Evolutionary conservation across 495 filamentous ascomycete genomes (phyloP).

Genomic region (Neurospora sp.): DNA sequence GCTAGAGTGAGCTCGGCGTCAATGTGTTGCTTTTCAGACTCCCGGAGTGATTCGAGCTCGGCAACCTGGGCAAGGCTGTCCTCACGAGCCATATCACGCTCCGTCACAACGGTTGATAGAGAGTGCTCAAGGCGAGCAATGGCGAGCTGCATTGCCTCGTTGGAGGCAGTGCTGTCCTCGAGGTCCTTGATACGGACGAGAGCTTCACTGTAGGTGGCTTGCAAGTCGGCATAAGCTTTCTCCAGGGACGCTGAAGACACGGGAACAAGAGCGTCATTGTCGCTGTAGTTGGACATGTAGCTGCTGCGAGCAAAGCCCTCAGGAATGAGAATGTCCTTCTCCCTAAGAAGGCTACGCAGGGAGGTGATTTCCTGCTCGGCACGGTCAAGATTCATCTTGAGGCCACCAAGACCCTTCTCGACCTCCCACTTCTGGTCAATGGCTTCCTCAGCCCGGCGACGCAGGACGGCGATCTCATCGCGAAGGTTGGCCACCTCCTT

Average conservation of each 20-base stretch:
- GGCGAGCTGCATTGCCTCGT: constrained; percentile 45
- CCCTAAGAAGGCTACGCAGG: constrained; percentile 67
- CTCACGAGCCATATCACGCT: constrained; percentile 57
- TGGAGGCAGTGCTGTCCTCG: constrained; percentile 31
- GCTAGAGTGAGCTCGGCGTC: constrained; percentile 52
- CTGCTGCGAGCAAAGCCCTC: constrained; percentile 41
- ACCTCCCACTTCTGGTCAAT: constrained; percentile 95
- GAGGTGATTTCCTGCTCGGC: constrained; percentile 85
- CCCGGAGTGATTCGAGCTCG: constrained; percentile 51
- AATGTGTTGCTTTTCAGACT: constrained; percentile 52
- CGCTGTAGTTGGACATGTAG: constrained; percentile 17
- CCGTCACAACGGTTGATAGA: constrained; percentile 56
- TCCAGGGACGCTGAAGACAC: constrained; percentile 66
- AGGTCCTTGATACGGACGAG: constrained; percentile 47
- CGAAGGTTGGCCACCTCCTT: constrained; percentile 69
- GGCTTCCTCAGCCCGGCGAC: constrained; percentile 85
- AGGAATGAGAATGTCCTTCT: constrained; percentile 73
- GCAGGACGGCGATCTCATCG: constrained; percentile 74
- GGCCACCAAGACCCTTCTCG: constrained; percentile 80
- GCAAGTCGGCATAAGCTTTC: constrained; percentile 69
- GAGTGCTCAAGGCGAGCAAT: constrained; percentile 54
- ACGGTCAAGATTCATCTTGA: constrained; percentile 96
- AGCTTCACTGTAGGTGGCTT: constrained; percentile 44
- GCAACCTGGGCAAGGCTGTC: constrained; percentile 50
- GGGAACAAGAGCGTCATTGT: constrained; percentile 15